Percentiles rank a stretch among this genome's conserved stretches.
phyloP scores from a whole-genome alignment of 108 stramenopile species.

The Cylindrotheca fusiformis region DNA sequence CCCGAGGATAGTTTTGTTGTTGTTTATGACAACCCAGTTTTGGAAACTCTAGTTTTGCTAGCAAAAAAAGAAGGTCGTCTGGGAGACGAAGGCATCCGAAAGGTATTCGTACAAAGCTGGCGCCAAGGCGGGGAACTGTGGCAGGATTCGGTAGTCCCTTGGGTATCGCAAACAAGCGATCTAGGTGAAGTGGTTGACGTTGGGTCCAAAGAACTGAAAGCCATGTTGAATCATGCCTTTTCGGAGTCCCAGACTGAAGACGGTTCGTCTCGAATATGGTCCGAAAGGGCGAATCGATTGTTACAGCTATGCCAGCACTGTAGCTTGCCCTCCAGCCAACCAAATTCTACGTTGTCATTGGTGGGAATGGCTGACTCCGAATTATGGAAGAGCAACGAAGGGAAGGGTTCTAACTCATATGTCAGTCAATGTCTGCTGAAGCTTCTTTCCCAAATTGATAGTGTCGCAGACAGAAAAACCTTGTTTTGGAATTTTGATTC shows the following conservation, averaged over 20 bases:
- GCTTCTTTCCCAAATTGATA: slow-evolving; percentile 12
- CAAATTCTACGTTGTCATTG: slow-evolving; percentile 12
- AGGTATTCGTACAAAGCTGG: slow-evolving; percentile 48
- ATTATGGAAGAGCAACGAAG: slow-evolving; percentile 37
- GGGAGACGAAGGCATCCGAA: not conserved
- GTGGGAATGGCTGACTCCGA: slow-evolving; percentile 38
- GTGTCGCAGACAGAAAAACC: slow-evolving; percentile 9
- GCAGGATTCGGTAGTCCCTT: slow-evolving; percentile 28
- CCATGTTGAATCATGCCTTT: slow-evolving; percentile 9
- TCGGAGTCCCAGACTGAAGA: slow-evolving; percentile 10
- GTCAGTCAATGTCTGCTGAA: not conserved
- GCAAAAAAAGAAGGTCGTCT: slow-evolving; percentile 1
- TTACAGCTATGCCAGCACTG: slow-evolving; percentile 32
- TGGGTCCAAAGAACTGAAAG: slow-evolving; percentile 9
- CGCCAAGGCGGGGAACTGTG: slow-evolving; percentile 50
- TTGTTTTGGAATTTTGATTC: slow-evolving; percentile 15
- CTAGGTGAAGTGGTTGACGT: not conserved
- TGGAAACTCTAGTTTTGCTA: slow-evolving; percentile 44
- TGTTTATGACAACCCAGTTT: slow-evolving; percentile 27
- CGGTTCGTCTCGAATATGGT: slow-evolving; percentile 24
- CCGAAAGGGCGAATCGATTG: slow-evolving; percentile 43
- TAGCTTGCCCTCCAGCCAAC: too few species aligned
- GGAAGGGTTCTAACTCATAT: too few species aligned
- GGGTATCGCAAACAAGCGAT: not conserved
- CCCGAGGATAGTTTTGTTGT: not conserved